These are phyloP conservation scores for Phytophthora ohioensis DNA, from an alignment of 352 stramenopile species.

Conservation along the genomic window DNA sequence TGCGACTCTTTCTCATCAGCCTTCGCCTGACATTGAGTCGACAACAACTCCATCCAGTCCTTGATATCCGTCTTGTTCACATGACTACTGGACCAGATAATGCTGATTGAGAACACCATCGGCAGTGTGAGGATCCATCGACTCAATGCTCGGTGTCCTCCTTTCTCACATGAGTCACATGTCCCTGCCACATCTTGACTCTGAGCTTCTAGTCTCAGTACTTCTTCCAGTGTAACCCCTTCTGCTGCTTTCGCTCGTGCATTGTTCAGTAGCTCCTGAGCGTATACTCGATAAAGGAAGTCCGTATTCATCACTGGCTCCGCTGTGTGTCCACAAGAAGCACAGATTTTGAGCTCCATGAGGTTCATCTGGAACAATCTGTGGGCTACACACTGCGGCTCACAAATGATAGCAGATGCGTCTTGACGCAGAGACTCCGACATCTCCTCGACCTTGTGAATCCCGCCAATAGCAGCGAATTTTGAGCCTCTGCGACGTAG, in stretches of 20 bases:
- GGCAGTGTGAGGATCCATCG: constrained; percentile 86
- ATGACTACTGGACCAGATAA: constrained; percentile 82
- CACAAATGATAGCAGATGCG: constrained; percentile 73
- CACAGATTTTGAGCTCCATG: constrained; percentile 82
- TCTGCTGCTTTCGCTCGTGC: constrained; percentile 2
- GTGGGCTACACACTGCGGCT: constrained; percentile 84
- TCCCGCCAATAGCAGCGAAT: neutral
- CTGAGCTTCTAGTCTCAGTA: constrained; percentile 65
- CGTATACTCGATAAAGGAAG: constrained; percentile 87
- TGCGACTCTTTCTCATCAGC: constrained; percentile 43
- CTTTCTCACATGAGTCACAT: constrained; percentile 64
- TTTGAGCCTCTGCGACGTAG: constrained; percentile 42
- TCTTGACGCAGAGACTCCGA: constrained; percentile 66
- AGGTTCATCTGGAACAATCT: constrained; percentile 89
- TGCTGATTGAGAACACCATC: constrained; percentile 87
- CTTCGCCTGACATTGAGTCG: constrained; percentile 45
- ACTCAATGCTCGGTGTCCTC: constrained; percentile 55
- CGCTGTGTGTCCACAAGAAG: constrained; percentile 63
- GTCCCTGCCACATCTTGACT: constrained; percentile 48
- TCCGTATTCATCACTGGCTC: constrained; percentile 88
- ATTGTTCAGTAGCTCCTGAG: constrained; percentile 64
- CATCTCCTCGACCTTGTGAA: constrained; percentile 45
- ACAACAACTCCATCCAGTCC: constrained; percentile 75
- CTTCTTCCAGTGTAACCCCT: constrained; percentile 61
- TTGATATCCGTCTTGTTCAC: constrained; percentile 76